These are phyloP conservation scores for Aspergillus tubingensis DNA, from an alignment of 2,329 filamentous ascomycete species.

Conservation along the genomic window DNA sequence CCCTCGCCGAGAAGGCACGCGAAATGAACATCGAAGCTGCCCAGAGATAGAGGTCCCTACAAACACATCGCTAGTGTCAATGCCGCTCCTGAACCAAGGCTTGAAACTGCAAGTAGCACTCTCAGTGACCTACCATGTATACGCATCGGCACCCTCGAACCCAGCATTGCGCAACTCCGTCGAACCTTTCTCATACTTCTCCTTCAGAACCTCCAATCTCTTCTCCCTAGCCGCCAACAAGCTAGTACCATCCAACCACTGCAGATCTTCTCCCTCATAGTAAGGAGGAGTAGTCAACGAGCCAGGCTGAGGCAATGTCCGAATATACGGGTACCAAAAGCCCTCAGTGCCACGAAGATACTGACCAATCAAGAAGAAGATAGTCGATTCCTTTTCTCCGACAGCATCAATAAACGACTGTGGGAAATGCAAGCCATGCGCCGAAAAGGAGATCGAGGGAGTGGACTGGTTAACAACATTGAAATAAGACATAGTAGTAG, in stretches of 20 bases:
- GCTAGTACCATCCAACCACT: slow-evolving; percentile 46
- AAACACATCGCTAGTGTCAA: background rate
- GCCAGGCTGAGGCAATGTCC: slow-evolving; percentile 63
- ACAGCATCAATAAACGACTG: slow-evolving; percentile 51
- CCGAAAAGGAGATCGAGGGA: slow-evolving; percentile 25
- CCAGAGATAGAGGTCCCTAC: slow-evolving; percentile 50
- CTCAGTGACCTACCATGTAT: slow-evolving; percentile 40
- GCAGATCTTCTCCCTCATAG: slow-evolving; percentile 63
- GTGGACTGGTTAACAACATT: slow-evolving; percentile 33
- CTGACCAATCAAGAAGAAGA: slow-evolving; percentile 71
- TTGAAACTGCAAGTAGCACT: background rate
- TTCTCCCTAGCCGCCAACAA: slow-evolving; percentile 37
- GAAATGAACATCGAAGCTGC: slow-evolving; percentile 48
- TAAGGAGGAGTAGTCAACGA: slow-evolving; percentile 64
- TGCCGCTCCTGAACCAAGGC: background rate
- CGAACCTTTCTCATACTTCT: slow-evolving; percentile 40
- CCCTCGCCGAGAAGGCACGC: slow-evolving; percentile 47
- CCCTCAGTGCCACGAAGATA: slow-evolving; percentile 60
- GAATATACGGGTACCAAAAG: slow-evolving; percentile 70
- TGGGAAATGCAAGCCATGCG: slow-evolving; percentile 49
- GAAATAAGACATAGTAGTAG: slow-evolving; percentile 41
- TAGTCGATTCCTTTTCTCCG: slow-evolving; percentile 62
- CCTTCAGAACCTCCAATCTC: slow-evolving; percentile 37
- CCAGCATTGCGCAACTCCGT: slow-evolving; percentile 33
- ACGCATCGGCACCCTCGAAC: slow-evolving; percentile 34